A percentile compares a stretch with the other conserved stretches of the same genome.
These are phyloP conservation scores for Gossypium australe DNA, from an alignment of 345 rosid genomes.

Conservation along the genomic window DNA sequence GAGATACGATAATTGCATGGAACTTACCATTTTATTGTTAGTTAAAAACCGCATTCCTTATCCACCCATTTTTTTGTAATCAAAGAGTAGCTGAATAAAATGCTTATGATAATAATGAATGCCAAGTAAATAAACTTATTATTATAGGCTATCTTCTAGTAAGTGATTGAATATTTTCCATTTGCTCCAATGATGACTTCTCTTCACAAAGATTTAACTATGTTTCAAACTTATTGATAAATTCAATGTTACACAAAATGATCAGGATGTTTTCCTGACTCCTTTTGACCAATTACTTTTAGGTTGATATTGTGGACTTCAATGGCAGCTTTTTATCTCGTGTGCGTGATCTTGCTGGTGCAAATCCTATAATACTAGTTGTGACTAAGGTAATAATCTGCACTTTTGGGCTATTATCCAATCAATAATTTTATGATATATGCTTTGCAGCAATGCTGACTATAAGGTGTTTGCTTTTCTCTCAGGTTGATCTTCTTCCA, in stretches of 20 bases:
- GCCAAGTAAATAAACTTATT: background rate
- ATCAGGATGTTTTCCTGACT: background rate
- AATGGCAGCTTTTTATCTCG: constrained; percentile 91
- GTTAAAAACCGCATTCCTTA: background rate
- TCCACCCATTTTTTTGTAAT: background rate
- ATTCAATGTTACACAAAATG: background rate
- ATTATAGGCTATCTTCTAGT: background rate
- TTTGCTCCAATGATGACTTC: background rate
- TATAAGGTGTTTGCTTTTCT: constrained; percentile 10
- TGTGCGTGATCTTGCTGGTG: constrained; percentile 85
- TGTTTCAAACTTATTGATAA: background rate
- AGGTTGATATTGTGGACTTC: constrained; percentile 97
- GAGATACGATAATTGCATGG: background rate
- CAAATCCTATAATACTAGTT: constrained; percentile 86
- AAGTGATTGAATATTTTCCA: background rate
- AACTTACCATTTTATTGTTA: background rate
- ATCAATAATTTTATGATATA: background rate
- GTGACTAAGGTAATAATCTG: constrained; percentile 63
- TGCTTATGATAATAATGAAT: background rate
- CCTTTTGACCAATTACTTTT: constrained; percentile 16
- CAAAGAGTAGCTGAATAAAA: background rate
- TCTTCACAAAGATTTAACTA: background rate
- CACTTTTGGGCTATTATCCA: background rate
- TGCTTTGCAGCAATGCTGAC: constrained; percentile 3
- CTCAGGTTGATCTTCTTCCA: constrained; percentile 87